phyloP scores from a whole-genome alignment of 2,329 filamentous ascomycete species.

The Coniosporium tulheliwenetii region DNA sequence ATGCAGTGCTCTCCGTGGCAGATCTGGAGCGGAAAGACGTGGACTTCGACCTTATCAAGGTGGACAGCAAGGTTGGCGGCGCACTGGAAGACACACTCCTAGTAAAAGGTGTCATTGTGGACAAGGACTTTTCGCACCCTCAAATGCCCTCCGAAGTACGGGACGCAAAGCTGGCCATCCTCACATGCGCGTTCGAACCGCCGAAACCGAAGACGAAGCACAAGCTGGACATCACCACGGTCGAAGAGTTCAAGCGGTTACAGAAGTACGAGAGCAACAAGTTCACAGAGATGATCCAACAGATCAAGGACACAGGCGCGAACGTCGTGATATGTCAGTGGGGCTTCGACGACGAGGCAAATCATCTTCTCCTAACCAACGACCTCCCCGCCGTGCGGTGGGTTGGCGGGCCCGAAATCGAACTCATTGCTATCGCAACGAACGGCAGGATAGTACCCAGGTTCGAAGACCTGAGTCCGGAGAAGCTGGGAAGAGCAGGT shows the following conservation, averaged over 20 bases:
- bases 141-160: slow-evolving; percentile 95
- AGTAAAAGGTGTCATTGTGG: slow-evolving; percentile 94
- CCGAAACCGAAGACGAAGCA: slow-evolving; percentile 99
- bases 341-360: slow-evolving; percentile 98
- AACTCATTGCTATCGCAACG: slow-evolving; percentile 95
- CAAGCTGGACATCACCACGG: slow-evolving; percentile 91
- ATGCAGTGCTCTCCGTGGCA: slow-evolving; percentile 90
- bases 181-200: slow-evolving; percentile 96
- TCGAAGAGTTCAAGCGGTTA: slow-evolving; percentile 96
- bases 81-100: slow-evolving; percentile 83
- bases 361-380: slow-evolving; percentile 93
- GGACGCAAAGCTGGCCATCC: slow-evolving; percentile 92
- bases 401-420: slow-evolving; percentile 96
- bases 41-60: slow-evolving; percentile 98
- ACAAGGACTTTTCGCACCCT: slow-evolving; percentile 99
- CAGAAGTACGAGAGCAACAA: slow-evolving; percentile 93
- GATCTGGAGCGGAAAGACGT: slow-evolving; percentile 94
- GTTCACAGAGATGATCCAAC: slow-evolving; percentile 96
- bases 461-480: slow-evolving; percentile 82
- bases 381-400: slow-evolving; percentile 88
- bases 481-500: slow-evolving; percentile 83
- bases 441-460: slow-evolving; percentile 95
- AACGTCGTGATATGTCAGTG: slow-evolving; percentile 98
- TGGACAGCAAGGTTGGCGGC: slow-evolving; percentile 94
- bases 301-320: slow-evolving; percentile 93